A percentile compares a stretch with the other conserved stretches of the same genome.
Evolutionary conservation across 441 rosid species (phyloP).

Genomic region (Jatropha podagrica): DNA sequence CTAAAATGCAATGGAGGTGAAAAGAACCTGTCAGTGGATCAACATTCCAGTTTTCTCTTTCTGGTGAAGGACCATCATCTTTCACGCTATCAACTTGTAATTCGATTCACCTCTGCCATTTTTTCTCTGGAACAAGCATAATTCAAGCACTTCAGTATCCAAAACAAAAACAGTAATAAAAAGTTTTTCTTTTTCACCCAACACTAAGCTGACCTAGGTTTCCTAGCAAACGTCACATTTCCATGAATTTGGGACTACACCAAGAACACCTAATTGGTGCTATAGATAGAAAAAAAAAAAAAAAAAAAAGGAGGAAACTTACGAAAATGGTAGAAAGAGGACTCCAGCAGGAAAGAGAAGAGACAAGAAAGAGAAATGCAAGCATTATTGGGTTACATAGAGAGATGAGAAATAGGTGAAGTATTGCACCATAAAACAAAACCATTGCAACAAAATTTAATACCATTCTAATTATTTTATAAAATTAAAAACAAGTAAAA

Average conservation of each 20-base stretch:
- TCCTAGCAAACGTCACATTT: no score
- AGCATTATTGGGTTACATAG: not conserved
- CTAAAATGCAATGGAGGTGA: slow-evolving; percentile 3
- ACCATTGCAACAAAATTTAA: not conserved
- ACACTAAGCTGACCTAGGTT: no score
- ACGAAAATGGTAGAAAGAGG: not conserved
- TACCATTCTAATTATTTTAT: not conserved
- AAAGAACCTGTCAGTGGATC: slow-evolving; percentile 19
- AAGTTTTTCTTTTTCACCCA: no score
- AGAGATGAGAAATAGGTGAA: not conserved
- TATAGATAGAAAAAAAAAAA: not conserved
- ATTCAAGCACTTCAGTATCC: slow-evolving; percentile 1
- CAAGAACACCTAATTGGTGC: not conserved
- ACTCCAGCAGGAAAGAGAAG: not conserved
- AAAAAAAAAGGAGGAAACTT: not conserved
- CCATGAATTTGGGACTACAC: no score
- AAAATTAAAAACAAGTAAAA: not conserved
- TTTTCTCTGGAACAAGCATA: slow-evolving; percentile 63
- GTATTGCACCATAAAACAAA: not conserved
- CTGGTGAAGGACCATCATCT: slow-evolving; percentile 8
- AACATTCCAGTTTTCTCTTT: slow-evolving; percentile 13
- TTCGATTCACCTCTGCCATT: slow-evolving; percentile 80
- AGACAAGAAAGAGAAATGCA: not conserved
- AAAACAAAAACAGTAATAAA: not conserved
- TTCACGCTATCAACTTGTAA: not conserved